These are phyloP conservation scores for Termitomyces sp. DNA, from an alignment of 768 basidiomycete genomes.

Conservation along the genomic window DNA sequence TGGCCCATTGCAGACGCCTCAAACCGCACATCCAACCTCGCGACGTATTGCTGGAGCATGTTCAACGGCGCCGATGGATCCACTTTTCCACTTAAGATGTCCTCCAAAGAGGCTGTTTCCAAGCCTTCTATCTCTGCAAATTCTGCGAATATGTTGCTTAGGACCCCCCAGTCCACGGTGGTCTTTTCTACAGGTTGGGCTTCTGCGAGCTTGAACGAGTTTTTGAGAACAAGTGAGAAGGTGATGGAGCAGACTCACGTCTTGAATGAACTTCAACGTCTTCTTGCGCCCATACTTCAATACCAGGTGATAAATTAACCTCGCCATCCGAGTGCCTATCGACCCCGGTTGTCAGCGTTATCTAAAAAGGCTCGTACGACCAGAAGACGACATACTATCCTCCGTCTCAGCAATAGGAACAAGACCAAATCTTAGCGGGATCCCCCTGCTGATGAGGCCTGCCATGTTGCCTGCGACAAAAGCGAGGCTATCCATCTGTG, in stretches of 20 bases:
- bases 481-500: slow-evolving; percentile 49
- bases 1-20: slow-evolving; percentile 44
- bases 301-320: slow-evolving; percentile 62
- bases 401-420: slow-evolving; percentile 65
- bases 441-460: slow-evolving; percentile 62
- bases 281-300: slow-evolving; percentile 55
- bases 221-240: background rate
- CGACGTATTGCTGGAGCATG: slow-evolving; percentile 45
- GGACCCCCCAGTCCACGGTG: slow-evolving; percentile 32
- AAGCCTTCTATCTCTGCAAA: slow-evolving; percentile 25
- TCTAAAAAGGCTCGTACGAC: background rate
- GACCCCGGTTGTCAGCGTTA: background rate
- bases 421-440: slow-evolving; percentile 83
- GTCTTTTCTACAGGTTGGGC: slow-evolving; percentile 22
- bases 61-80: slow-evolving; percentile 29
- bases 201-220: slow-evolving; percentile 29
- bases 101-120: slow-evolving; percentile 27
- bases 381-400: slow-evolving; percentile 24
- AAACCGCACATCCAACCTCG: slow-evolving; percentile 44
- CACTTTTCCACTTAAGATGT: slow-evolving; percentile 28
- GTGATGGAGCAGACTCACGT: slow-evolving; percentile 28
- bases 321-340: slow-evolving; percentile 64
- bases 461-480: slow-evolving; percentile 62
- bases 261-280: slow-evolving; percentile 56
- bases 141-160: slow-evolving; percentile 32